These are phyloP conservation scores for Escovopsis sp. DNA, from an alignment of 2,329 filamentous ascomycete genomes.

Conservation along the genomic window DNA sequence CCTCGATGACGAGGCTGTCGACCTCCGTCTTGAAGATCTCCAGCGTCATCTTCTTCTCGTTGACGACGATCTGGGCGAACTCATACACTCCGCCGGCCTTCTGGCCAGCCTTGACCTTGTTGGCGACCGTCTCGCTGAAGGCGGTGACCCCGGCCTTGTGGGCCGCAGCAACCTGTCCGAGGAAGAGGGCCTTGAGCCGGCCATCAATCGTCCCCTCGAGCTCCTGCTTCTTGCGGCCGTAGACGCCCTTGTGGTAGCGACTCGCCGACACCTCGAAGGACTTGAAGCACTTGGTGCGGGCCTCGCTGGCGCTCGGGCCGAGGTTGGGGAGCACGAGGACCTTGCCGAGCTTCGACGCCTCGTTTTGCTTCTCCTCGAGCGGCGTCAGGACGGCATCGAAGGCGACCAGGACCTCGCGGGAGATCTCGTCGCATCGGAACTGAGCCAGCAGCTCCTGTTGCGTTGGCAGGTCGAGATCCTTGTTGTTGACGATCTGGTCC, in stretches of 20 bases:
- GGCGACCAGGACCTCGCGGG: constrained; percentile 66
- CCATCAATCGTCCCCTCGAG: constrained; percentile 75
- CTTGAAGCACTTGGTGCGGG: constrained; percentile 58
- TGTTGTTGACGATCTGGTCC: constrained; percentile 98
- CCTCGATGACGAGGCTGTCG: constrained; percentile 57
- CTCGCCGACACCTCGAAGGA: constrained; percentile 85
- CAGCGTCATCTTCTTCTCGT: constrained; percentile 64
- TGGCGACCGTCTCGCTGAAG: constrained; percentile 78
- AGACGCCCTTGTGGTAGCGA: constrained; percentile 93
- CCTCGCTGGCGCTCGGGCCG: constrained; percentile 54
- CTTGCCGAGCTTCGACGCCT: constrained; percentile 57
- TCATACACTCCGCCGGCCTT: constrained; percentile 86
- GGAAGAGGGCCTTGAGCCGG: constrained; percentile 76
- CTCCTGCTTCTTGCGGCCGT: constrained; percentile 69
- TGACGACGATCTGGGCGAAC: constrained; percentile 82
- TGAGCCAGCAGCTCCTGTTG: constrained; percentile 95
- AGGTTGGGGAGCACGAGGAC: constrained; percentile 59
- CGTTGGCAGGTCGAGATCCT: constrained; percentile 89
- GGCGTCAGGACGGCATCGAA: constrained; percentile 76
- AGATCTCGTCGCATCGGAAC: constrained; percentile 94
- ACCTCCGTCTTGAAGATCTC: constrained; percentile 64
- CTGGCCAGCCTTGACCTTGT: constrained; percentile 78
- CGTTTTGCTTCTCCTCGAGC: constrained; percentile 72
- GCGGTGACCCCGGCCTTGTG: constrained; percentile 75
- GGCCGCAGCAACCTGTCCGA: constrained; percentile 72